These are phyloP conservation scores for Dioscorea dumetorum DNA, from an alignment of 106 monocot species.

Conservation along the genomic window DNA sequence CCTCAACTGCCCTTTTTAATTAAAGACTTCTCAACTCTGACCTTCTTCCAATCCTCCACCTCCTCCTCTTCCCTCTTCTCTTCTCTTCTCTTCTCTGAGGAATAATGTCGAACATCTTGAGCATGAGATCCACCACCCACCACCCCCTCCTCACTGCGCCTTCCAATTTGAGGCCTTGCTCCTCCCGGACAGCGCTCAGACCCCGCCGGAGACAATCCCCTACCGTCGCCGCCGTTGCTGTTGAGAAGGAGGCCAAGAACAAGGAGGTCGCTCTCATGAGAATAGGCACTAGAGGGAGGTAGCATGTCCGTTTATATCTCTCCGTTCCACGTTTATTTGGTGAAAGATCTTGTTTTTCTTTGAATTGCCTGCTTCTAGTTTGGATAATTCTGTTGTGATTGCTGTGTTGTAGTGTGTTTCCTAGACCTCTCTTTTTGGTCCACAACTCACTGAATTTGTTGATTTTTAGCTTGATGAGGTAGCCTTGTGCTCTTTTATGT, in stretches of 20 bases:
- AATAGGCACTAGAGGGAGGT: constrained; percentile 98
- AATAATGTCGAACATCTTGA: background rate
- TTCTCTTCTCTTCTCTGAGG: background rate
- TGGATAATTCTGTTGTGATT: background rate
- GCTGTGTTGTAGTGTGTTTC: too few relatives aligned
- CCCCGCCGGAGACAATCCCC: constrained; percentile 11
- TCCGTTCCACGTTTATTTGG: constrained; percentile 2
- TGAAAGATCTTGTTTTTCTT: too few relatives aligned
- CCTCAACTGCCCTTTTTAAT: too few relatives aligned
- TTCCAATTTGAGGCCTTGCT: background rate
- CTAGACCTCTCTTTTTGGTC: background rate
- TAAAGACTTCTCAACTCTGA: too few relatives aligned
- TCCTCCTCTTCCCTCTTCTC: background rate
- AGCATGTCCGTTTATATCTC: constrained; percentile 8
- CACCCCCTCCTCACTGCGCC: background rate
- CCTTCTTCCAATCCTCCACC: background rate
- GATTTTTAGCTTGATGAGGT: background rate
- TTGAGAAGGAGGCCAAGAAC: constrained; percentile 62
- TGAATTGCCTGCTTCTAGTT: background rate
- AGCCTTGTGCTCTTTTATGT: background rate
- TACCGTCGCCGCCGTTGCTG: constrained; percentile 40
- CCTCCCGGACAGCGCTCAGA: background rate
- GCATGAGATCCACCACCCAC: constrained; percentile 3
- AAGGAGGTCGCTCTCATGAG: constrained; percentile 63
- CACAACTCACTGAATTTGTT: background rate